These are phyloP conservation scores for Talaromyces proteolyticus DNA, from an alignment of 495 filamentous ascomycete genomes.

Conservation along the genomic window DNA sequence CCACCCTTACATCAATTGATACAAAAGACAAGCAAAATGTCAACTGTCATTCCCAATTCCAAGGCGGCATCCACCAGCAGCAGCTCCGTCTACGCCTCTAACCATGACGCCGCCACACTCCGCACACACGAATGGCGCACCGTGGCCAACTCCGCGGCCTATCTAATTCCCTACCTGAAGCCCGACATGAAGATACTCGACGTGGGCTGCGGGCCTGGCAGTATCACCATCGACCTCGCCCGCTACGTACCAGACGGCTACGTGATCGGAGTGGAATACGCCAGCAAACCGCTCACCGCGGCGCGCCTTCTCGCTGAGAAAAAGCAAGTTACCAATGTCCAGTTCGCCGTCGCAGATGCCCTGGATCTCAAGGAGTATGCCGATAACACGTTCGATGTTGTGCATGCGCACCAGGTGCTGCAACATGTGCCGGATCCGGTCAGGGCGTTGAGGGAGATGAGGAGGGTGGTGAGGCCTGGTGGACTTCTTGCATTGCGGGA, in stretches of 20 bases:
- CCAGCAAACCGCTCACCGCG: conserved; percentile 17
- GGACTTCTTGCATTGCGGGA: conserved; percentile 41
- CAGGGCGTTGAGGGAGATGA: conserved; percentile 31
- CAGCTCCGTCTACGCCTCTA: conserved; percentile 6
- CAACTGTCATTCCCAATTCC: neutral
- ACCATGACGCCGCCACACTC: neutral
- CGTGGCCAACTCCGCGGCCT: neutral
- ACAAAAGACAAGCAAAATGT: neutral
- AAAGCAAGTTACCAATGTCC: conserved; percentile 25
- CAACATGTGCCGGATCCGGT: conserved; percentile 31
- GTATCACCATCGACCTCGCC: conserved; percentile 3
- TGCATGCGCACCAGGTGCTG: conserved; percentile 41
- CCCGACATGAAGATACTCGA: neutral
- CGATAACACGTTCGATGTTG: conserved; percentile 43
- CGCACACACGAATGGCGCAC: neutral
- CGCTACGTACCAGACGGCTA: conserved; percentile 23
- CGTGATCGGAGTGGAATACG: conserved; percentile 25
- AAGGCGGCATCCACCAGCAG: neutral
- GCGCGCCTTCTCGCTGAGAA: conserved; percentile 21
- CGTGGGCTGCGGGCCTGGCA: neutral
- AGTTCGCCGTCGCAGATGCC: conserved; percentile 32
- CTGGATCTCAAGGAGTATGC: conserved; percentile 19
- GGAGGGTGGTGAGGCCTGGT: conserved; percentile 31
- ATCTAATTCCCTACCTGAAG: neutral
- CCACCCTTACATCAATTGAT: no score